Evolutionary conservation across 768 basidiomycete species (phyloP), one percentile per base, ranked within the genome.

Genomic region (Amanita pallidorosea): DNA sequence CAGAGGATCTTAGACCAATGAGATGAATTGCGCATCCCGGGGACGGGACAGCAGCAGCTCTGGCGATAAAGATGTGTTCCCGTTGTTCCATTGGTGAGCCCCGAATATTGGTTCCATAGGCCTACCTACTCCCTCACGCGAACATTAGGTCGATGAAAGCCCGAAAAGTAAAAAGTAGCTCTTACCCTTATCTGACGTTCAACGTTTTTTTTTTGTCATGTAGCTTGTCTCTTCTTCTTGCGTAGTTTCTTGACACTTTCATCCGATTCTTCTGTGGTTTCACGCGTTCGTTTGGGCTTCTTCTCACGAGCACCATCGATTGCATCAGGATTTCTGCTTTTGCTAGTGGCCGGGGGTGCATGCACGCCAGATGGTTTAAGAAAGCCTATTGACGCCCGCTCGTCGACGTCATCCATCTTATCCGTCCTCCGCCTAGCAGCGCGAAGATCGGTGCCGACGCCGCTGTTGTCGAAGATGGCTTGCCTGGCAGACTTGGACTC

Each of bases 321-420:
- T 51, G 62, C 49, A 42, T 53, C 37, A 35, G 35, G 43, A 48
- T 35, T n/a, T 47, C 40, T 33, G 37, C 48, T 55, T 51, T 54
- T 51, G 54, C 17, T 50, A 2, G 33, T 33, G 4, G 18, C 43
- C 48, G 67, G 63, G 31, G 73, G 75, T 38, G 69, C 76, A 52
- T 81, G 79, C 15, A 83, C 71, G 27, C 79, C 80, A 41, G 70
- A 66, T 31, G 81, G 81, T 56, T 79, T 81, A 53, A 80, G 55
- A 61, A 81, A 81, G 7, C 49, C 55, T 23, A 43, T 34, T 23
- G 29, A n/a, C 11, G 27, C 17, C 4, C 12, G 5, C 5, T 42
- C 52, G 7, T 31, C 27, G 25, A 15, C 43, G 25, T 51, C 9
- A 20, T 54, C 51, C 18, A 53, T 36, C 4, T 17, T 45, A 23